Conservation (phyloP, 1,284 basidiomycete genomes). For the Laetiporus sulphureus region DNA sequence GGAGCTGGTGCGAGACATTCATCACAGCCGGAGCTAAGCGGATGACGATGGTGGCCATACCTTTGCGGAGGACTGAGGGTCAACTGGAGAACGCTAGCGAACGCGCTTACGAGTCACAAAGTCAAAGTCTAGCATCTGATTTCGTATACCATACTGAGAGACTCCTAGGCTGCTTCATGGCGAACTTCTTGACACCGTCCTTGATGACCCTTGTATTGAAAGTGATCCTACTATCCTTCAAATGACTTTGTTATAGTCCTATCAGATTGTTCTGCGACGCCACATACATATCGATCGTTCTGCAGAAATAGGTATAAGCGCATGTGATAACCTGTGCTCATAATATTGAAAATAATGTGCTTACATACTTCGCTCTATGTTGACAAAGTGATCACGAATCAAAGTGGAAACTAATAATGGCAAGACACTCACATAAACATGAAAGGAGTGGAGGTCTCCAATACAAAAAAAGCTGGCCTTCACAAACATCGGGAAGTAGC, state of each 20-base stretch:
- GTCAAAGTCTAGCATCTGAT: too few species aligned
- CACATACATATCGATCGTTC: constrained; percentile 68
- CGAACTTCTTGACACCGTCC: constrained; percentile 69
- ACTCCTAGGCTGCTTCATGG: constrained; percentile 69
- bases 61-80: constrained; percentile 67
- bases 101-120: not conserved
- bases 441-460: constrained; percentile 78
- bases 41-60: constrained; percentile 21
- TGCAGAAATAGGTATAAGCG: constrained; percentile 62
- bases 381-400: not conserved
- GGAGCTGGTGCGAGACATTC: constrained; percentile 35
- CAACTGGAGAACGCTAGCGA: constrained; percentile 63
- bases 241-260: not conserved
- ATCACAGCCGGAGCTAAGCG: not conserved
- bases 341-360: not conserved
- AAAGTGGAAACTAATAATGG: not conserved
- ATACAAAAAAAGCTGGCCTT: constrained; percentile 72
- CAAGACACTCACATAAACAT: constrained; percentile 57
- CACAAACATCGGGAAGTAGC: constrained; percentile 77
- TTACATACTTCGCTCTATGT: constrained; percentile 51
- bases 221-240: constrained; percentile 68
- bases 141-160: constrained; percentile 43
- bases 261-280: not conserved
- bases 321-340: not conserved
- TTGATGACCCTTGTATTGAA: constrained; percentile 73